A percentile compares a stretch with the other conserved stretches of the same genome.
These are phyloP conservation scores for Elsinoe fawcettii DNA, from an alignment of 2,329 filamentous ascomycete species.

Conservation along the genomic window DNA sequence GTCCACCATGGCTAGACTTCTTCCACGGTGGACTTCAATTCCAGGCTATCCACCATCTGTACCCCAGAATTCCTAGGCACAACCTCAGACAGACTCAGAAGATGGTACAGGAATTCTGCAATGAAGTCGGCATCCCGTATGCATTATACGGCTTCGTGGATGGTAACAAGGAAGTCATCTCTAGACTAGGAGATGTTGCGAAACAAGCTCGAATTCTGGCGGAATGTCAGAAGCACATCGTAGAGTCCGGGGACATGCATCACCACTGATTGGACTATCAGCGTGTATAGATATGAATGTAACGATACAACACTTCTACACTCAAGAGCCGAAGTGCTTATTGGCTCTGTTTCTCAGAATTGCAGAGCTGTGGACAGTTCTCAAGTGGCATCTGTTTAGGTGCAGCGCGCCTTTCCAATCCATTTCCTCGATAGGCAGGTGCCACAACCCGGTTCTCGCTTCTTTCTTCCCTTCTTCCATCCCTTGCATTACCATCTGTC, in stretches of 20 bases:
- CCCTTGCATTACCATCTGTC: too few species aligned
- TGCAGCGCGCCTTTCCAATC: too few species aligned
- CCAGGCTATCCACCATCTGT: slow-evolving; percentile 81
- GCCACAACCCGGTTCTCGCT: neutral
- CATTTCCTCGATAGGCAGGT: too few species aligned
- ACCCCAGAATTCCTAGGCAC: slow-evolving; percentile 73
- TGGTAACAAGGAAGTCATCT: slow-evolving; percentile 73
- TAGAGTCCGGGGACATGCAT: slow-evolving; percentile 29
- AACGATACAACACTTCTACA: too few species aligned
- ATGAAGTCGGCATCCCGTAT: slow-evolving; percentile 76
- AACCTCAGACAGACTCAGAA: slow-evolving; percentile 70
- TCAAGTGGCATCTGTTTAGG: too few species aligned
- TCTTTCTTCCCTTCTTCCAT: neutral
- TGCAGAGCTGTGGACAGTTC: too few species aligned
- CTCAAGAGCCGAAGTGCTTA: too few species aligned
- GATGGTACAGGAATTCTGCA: slow-evolving; percentile 72
- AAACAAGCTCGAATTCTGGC: slow-evolving; percentile 28
- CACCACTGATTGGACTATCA: neutral
- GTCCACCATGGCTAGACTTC: slow-evolving; percentile 79
- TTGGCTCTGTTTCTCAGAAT: too few species aligned
- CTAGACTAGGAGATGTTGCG: slow-evolving; percentile 67
- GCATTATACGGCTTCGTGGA: slow-evolving; percentile 77
- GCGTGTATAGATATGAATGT: too few species aligned
- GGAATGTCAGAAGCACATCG: slow-evolving; percentile 33
- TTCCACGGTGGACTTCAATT: slow-evolving; percentile 85